Evolutionary conservation across 1,284 basidiomycete genomes (phyloP).

Genomic region (Trametes pubescens): DNA sequence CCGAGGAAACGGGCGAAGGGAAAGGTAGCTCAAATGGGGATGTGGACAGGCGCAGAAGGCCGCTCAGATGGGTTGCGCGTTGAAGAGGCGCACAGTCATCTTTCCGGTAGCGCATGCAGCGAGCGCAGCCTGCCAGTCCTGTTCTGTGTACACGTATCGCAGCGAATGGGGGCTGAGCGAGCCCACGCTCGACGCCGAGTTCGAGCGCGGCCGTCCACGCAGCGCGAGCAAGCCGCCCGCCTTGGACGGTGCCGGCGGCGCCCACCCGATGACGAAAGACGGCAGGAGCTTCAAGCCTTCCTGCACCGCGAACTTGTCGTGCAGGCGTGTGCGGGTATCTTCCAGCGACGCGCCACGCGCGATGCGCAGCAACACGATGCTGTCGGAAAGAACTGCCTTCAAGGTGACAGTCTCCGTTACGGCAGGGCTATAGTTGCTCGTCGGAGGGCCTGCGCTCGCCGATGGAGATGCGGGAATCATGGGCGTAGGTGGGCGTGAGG

Average conservation of each 20-base stretch:
- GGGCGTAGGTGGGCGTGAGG: constrained; percentile 15
- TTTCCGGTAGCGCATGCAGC: constrained; percentile 42
- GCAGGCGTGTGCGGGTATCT: constrained; percentile 62
- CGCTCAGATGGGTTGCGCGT: constrained; percentile 37
- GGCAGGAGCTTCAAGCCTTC: constrained; percentile 61
- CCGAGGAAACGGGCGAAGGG: background rate
- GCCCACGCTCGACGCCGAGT: constrained; percentile 47
- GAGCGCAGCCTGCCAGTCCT: constrained; percentile 51
- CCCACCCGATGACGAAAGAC: constrained; percentile 61
- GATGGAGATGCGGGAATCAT: background rate
- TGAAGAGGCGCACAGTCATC: constrained; percentile 44
- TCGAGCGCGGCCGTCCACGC: constrained; percentile 41
- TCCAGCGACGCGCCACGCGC: constrained; percentile 52
- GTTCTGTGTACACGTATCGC: constrained; percentile 47
- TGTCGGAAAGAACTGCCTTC: constrained; percentile 69
- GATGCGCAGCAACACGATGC: constrained; percentile 68
- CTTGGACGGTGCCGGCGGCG: constrained; percentile 29
- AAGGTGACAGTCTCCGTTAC: constrained; percentile 53
- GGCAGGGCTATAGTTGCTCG: constrained; percentile 25
- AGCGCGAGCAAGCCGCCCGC: constrained; percentile 29
- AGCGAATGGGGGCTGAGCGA: constrained; percentile 38
- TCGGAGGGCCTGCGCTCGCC: constrained; percentile 7
- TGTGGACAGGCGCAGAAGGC: background rate
- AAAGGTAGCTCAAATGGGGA: background rate
- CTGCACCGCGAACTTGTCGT: constrained; percentile 68